Evolutionary conservation across 2,329 filamentous ascomycete species (phyloP), one percentile per base, ranked within the genome.

Genomic region (Hymenoscyphus occultus): DNA sequence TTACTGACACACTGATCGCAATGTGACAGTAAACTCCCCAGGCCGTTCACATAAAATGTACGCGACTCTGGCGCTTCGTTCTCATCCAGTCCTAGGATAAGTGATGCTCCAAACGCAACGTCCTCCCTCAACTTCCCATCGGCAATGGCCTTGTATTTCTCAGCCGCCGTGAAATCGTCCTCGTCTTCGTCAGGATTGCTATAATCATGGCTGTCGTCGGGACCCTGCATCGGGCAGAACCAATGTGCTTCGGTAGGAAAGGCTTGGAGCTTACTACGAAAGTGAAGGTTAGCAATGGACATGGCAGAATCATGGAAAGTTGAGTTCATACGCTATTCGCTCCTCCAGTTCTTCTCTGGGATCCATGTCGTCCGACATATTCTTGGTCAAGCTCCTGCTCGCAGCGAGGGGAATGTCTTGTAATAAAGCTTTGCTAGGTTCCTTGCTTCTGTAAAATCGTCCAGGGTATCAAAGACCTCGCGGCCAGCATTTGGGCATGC

Each of bases 1-100:
- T 88, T 88, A 67, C 87, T 82, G 61, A 91, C 88, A 74, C 90
- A 93, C 61, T 84, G 81, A 62, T 91, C 85, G 76, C 90, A 93
- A 64, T 78, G 81, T 64, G 81, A 84, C 31, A 93, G 80, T 48
- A 84, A 83, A 12, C 79, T 75, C 68, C 89, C 84, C 22, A 90
- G 80, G 22, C 83, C 81, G 5, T 77, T 72, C 61, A 80, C 82
- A 71, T 91, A 90, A 68, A 85, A 83, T 14, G 82, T 79, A 54
- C 88, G 80, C 77, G 89, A 84, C 65, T 82, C 80, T 7, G 70
- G 84, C 2, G 85, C 84, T 60, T 85, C 82, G 59, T 86, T 84
- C 59, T 84, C 81, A 63, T 83, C 84, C 67, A 91, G 86, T 19
- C 88, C 90, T 63, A 92, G 81, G 14, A 93, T 84, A 54, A 90